These are phyloP conservation scores for Sporothrix globosa DNA, from an alignment of 2,329 filamentous ascomycete species.

Conservation along the genomic window DNA sequence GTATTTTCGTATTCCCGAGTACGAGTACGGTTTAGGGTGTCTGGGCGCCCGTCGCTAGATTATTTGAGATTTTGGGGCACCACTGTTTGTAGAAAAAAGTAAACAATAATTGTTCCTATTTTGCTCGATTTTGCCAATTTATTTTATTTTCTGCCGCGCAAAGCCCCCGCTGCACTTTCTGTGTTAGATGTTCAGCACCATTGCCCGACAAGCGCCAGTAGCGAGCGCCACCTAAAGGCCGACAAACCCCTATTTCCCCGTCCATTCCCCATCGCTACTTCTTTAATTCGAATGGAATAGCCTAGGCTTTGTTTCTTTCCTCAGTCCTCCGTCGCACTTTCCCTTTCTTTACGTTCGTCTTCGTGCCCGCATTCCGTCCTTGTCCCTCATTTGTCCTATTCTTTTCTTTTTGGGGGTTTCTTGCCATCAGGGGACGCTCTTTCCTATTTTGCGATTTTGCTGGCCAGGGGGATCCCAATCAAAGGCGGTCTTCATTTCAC, in stretches of 20 bases:
- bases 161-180: constrained; percentile 24
- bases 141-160: constrained; percentile 13
- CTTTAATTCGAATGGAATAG: background rate
- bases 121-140: constrained; percentile 8
- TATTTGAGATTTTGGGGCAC: background rate
- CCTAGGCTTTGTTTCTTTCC: background rate
- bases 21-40: constrained; percentile 22
- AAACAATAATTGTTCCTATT: constrained; percentile 13
- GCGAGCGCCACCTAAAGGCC: background rate
- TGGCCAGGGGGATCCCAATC: background rate
- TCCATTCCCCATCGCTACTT: constrained; percentile 8
- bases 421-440: constrained; percentile 1
- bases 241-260: background rate
- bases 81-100: constrained; percentile 21
- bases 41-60: background rate
- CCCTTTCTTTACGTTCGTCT: background rate
- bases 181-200: background rate
- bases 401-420: background rate
- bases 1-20: constrained; percentile 13
- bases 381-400: constrained; percentile 21
- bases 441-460: constrained; percentile 26
- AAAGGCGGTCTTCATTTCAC: constrained; percentile 4
- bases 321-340: constrained; percentile 18
- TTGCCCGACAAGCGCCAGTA: constrained; percentile 11
- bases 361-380: constrained; percentile 22